Percentiles rank a stretch among this genome's conserved stretches.
Conservation (phyloP, 495 filamentous ascomycete species). For the Xylaria scruposa region DNA sequence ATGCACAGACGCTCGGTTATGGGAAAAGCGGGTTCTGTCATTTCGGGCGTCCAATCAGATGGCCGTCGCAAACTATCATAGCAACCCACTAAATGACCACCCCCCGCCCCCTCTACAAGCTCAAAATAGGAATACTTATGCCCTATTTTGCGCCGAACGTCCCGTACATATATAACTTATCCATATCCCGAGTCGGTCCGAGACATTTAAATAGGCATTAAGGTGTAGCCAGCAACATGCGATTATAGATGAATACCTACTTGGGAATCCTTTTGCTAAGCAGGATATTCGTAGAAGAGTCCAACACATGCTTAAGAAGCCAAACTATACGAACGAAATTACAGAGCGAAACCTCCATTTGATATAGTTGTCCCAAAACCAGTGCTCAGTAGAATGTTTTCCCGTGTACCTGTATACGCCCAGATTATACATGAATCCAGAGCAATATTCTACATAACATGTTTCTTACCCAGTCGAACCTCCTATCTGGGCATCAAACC, state of each 20-base stretch:
- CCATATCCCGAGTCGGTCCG: too few species aligned
- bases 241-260: background rate
- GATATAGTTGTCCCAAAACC: background rate
- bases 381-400: background rate
- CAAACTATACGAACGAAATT: background rate
- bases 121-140: conserved; percentile 10
- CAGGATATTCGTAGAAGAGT: background rate
- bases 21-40: conserved; percentile 7
- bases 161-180: background rate
- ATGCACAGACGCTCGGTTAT: conserved; percentile 16
- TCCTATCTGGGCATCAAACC: background rate
- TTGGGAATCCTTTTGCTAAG: background rate
- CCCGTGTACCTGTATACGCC: background rate
- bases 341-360: too few species aligned
- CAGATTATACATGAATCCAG: background rate
- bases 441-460: background rate
- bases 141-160: conserved; percentile 11
- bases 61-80: conserved; percentile 12
- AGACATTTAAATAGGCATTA: too few species aligned
- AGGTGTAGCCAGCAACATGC: background rate
- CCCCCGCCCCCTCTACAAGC: conserved; percentile 17
- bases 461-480: too few species aligned
- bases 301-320: background rate
- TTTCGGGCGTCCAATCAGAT: conserved; percentile 19
- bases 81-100: background rate